Base-by-base conservation (phyloP, 345 rosid species). In the Rhodomyrtus tomentosa region DNA sequence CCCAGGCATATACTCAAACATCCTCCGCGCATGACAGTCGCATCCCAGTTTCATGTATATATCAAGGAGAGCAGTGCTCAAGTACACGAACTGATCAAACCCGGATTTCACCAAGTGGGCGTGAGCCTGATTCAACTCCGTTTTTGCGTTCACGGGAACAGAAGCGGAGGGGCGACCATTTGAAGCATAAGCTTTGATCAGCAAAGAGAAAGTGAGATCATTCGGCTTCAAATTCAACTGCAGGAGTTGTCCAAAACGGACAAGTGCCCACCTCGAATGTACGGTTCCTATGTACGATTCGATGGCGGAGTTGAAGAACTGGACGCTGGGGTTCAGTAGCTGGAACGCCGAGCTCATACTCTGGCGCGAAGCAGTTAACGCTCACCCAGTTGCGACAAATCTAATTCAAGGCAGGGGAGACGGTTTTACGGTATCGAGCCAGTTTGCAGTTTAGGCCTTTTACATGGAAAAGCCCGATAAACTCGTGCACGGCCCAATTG, bases 1-100 rank as follows among this genome's bases (percentile, higher is more conserved):
- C 1, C 86, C 89, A 82, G 92, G 93, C 94, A 93, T 95, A 89
- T 86, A 89, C 54, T 93, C 97, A 86, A 93, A 92, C 89, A 93
- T 11, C 73, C 48, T 80, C 14, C 84, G 94, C 38, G 98, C 96
- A 40, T 36, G 55, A 4, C 27, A 42, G 10, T 87, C 51, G 21
- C 86, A 90, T 15, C 95, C 95, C 86, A 90, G 45, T 68, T 95
- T 93, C 85, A 84, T 62, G 72, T 85, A 88, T 3, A 88, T 62
- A 81, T 86, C 88, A 5, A 92, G 92, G 58, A 95, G 91, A 82
- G 93, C 89, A 21, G 99, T 93, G 83, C 90, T 88, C 49, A 96
- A 86, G 85, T 94, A 91, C 14, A 91, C 88, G 81, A 93, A 92
- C 21, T 84, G 90, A 82, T 90, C 90, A 82, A 90, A 2, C 4